Conservation (phyloP, 2,329 filamentous ascomycete genomes). For the Fusarium hainanense region DNA sequence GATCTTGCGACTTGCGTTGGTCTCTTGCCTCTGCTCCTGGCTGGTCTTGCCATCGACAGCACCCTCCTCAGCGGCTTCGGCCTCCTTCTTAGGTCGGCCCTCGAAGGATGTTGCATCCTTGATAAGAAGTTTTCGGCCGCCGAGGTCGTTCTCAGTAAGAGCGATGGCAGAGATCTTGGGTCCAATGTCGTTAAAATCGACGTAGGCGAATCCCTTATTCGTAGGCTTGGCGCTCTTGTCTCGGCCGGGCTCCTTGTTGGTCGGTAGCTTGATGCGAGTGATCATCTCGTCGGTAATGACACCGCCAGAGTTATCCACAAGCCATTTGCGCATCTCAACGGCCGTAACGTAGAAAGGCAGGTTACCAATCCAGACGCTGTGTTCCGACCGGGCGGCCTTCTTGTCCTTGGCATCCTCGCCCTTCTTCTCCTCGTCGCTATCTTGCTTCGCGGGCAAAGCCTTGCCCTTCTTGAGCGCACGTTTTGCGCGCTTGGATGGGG, state of each 20-base stretch:
- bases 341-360: conserved; percentile 84
- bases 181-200: conserved; percentile 83
- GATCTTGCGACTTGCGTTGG: conserved; percentile 79
- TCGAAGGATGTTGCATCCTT: conserved; percentile 93
- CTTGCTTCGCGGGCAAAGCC: conserved; percentile 58
- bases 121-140: conserved; percentile 85
- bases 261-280: conserved; percentile 85
- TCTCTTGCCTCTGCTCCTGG: conserved; percentile 52
- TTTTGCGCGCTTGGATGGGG: conserved; percentile 92
- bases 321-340: conserved; percentile 79
- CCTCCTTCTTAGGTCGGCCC: conserved; percentile 80
- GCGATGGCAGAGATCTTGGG: conserved; percentile 81
- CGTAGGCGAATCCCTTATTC: conserved; percentile 98
- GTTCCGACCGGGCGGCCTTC: conserved; percentile 73
- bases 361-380: conserved; percentile 97
- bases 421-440: conserved; percentile 51
- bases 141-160: conserved; percentile 84
- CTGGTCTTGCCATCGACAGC: conserved; percentile 49
- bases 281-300: conserved; percentile 76
- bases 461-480: conserved; percentile 90
- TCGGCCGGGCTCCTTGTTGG: conserved; percentile 61
- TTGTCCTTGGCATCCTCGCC: conserved; percentile 53
- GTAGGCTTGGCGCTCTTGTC: conserved; percentile 49
- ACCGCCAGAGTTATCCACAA: conserved; percentile 77
- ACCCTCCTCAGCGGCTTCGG: conserved; percentile 47